Evolutionary conservation across 2,329 filamentous ascomycete genomes (phyloP).

Genomic region (Incumbomyces lentus): DNA sequence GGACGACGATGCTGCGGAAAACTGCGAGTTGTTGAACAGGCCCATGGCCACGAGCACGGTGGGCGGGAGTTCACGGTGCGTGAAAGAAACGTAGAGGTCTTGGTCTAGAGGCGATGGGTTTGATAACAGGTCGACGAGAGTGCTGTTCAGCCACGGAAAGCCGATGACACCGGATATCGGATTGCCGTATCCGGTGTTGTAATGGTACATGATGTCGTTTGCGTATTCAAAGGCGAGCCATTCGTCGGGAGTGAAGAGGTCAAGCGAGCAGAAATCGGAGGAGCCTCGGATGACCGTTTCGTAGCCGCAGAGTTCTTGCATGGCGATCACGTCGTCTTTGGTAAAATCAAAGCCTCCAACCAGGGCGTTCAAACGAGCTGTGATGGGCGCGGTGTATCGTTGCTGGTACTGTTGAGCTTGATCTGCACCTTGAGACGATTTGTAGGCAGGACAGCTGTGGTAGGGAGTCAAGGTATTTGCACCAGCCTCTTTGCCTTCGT

Average conservation of each 20-base stretch:
- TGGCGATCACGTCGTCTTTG: slow-evolving; percentile 50
- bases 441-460: slow-evolving; percentile 54
- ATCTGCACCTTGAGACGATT: slow-evolving; percentile 45
- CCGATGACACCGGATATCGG: slow-evolving; percentile 48
- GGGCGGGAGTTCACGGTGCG: slow-evolving; percentile 58
- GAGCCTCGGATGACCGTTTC: slow-evolving; percentile 53
- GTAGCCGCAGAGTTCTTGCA: slow-evolving; percentile 58
- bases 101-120: slow-evolving; percentile 31
- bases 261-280: slow-evolving; percentile 51
- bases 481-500: slow-evolving; percentile 47
- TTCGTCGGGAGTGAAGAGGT: slow-evolving; percentile 50
- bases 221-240: slow-evolving; percentile 59
- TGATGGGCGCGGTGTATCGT: slow-evolving; percentile 50
- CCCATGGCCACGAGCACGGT: slow-evolving; percentile 57
- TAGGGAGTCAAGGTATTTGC: slow-evolving; percentile 55
- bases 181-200: slow-evolving; percentile 57
- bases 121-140: slow-evolving; percentile 30
- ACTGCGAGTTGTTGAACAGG: slow-evolving; percentile 58
- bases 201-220: slow-evolving; percentile 54
- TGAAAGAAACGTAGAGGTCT: slow-evolving; percentile 58
- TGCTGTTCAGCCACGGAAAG: slow-evolving; percentile 57
- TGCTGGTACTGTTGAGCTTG: slow-evolving; percentile 43
- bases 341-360: slow-evolving; percentile 55
- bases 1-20: slow-evolving; percentile 38
- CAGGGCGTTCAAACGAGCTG: slow-evolving; percentile 44